Evolutionary conservation across 2,329 filamentous ascomycete species (phyloP).

Genomic region (Podosphaera xanthii): DNA sequence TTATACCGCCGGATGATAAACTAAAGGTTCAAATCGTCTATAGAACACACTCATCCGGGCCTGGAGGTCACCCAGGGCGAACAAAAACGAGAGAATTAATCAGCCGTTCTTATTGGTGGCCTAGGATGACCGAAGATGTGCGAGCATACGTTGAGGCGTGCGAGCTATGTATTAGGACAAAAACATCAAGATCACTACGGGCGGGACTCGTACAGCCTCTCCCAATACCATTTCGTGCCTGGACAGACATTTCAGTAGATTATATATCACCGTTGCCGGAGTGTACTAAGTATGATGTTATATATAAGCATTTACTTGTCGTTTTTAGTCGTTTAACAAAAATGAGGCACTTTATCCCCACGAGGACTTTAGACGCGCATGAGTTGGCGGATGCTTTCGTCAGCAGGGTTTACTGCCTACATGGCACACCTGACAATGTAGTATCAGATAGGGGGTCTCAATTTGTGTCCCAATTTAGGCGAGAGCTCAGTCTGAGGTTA

Average conservation of each 20-base stretch:
- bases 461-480: conserved; percentile 1
- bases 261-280: not conserved
- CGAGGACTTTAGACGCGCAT: not conserved
- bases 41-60: not conserved
- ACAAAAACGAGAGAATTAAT: too few species aligned
- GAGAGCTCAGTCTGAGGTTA: not conserved
- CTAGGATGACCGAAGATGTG: not conserved
- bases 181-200: not conserved
- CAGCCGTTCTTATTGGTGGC: not conserved
- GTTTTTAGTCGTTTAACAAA: too few species aligned
- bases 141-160: not conserved
- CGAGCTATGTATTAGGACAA: not conserved
- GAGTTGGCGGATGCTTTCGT: conserved; percentile 1
- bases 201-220: conserved; percentile 2
- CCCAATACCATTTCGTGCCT: not conserved
- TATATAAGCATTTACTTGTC: not conserved
- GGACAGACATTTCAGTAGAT: conserved; percentile 1
- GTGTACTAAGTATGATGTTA: not conserved
- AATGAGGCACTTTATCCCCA: too few species aligned
- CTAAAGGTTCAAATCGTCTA: too few species aligned
- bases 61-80: too few species aligned
- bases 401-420: not conserved
- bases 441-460: conserved; percentile 4
- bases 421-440: conserved; percentile 1
- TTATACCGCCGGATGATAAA: too few species aligned